A percentile compares a stretch with the other conserved stretches of the same genome.
Conservation (phyloP, 179 eudicot species). For the Spinacia oleracea region DNA sequence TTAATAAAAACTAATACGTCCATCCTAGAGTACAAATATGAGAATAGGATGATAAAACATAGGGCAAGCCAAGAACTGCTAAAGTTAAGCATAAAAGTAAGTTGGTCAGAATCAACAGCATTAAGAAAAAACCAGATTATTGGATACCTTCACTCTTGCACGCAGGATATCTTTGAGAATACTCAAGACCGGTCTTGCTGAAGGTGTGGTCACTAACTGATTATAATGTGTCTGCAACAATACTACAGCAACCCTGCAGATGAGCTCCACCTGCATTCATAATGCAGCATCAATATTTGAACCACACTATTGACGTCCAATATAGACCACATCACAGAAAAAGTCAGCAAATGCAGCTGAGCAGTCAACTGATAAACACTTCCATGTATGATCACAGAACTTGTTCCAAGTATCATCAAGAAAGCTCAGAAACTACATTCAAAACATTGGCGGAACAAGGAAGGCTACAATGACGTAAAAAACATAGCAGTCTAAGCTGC, state of each 20-base stretch:
- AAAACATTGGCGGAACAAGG: background rate
- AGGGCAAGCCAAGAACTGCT: background rate
- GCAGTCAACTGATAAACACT: background rate
- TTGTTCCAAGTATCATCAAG: constrained; percentile 10
- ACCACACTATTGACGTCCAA: background rate
- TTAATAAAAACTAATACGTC: background rate
- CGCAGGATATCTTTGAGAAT: constrained; percentile 68
- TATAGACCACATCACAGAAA: background rate
- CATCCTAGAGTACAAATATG: background rate
- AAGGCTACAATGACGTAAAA: background rate
- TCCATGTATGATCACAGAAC: background rate
- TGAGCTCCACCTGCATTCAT: constrained; percentile 79
- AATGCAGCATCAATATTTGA: constrained; percentile 13
- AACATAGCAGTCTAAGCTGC: background rate
- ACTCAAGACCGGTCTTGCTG: constrained; percentile 72
- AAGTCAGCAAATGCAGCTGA: background rate
- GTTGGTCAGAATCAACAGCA: background rate
- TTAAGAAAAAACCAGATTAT: background rate
- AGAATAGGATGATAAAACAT: background rate
- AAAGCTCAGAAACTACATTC: background rate
- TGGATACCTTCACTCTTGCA: constrained; percentile 75
- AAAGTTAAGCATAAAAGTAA: background rate
- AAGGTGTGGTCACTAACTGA: constrained; percentile 68
- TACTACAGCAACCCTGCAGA: constrained; percentile 67
- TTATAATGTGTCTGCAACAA: constrained; percentile 74